Percentiles rank a stretch among this genome's conserved stretches.
These are phyloP conservation scores for Ascochyta viciae-villosae DNA, from an alignment of 2,329 filamentous ascomycete species.

Conservation along the genomic window DNA sequence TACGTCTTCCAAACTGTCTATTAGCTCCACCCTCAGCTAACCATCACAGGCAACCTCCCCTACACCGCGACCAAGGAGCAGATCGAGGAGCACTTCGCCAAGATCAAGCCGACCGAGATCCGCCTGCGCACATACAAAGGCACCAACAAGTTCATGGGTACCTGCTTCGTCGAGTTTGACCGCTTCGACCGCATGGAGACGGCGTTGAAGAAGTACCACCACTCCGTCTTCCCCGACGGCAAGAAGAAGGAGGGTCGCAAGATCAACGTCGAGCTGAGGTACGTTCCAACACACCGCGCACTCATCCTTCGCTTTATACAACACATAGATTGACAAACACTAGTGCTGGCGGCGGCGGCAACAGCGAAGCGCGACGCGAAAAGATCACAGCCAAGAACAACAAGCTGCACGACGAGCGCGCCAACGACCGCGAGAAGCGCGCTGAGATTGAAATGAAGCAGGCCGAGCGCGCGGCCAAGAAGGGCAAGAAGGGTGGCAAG, in stretches of 20 bases:
- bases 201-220: slow-evolving; percentile 88
- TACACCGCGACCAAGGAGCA: slow-evolving; percentile 76
- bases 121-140: slow-evolving; percentile 58
- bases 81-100: slow-evolving; percentile 77
- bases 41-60: slow-evolving; percentile 77
- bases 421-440: slow-evolving; percentile 58
- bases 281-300: slow-evolving; percentile 40
- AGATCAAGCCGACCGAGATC: slow-evolving; percentile 72
- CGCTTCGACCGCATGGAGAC: slow-evolving; percentile 90
- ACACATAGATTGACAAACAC: slow-evolving; percentile 15
- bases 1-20: slow-evolving; percentile 40
- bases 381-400: slow-evolving; percentile 88
- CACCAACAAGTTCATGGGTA: slow-evolving; percentile 48
- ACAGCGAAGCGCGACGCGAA: slow-evolving; percentile 72
- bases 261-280: slow-evolving; percentile 94
- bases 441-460: slow-evolving; percentile 52
- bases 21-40: slow-evolving; percentile 11
- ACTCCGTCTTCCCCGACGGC: slow-evolving; percentile 73
- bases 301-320: background rate
- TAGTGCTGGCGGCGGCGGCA: slow-evolving; percentile 85
- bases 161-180: slow-evolving; percentile 79
- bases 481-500: slow-evolving; percentile 35
- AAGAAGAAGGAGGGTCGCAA: slow-evolving; percentile 68
- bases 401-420: slow-evolving; percentile 76
- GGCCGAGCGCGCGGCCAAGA: slow-evolving; percentile 50